Conservation (phyloP, 805 yeast genomes). For the Naumovozyma castellii region DNA sequence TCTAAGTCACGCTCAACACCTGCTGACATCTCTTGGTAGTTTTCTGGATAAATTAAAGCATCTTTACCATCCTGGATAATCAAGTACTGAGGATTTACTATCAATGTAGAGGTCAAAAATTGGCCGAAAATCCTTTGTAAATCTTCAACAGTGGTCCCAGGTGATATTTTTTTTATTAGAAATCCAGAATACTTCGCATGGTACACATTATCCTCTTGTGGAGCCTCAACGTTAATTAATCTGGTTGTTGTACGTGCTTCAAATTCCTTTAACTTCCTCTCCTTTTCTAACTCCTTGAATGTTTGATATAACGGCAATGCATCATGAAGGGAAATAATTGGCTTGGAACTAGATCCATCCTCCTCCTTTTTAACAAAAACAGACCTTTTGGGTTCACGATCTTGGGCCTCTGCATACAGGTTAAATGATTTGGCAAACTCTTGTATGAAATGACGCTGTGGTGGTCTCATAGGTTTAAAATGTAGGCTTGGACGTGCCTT, state of each 20-base stretch:
- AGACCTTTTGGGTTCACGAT: constrained; percentile 68
- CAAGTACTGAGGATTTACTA: constrained; percentile 20
- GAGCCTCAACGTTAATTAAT: constrained; percentile 19
- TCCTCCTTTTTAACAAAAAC: constrained; percentile 45
- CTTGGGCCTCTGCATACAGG: constrained; percentile 65
- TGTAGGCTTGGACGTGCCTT: constrained; percentile 37
- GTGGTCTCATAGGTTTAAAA: constrained; percentile 64
- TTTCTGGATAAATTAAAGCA: constrained; percentile 26
- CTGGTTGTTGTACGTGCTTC: constrained; percentile 19
- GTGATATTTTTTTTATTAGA: constrained; percentile 41
- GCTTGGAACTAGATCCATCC: constrained; percentile 19
- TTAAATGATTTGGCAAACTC: constrained; percentile 51
- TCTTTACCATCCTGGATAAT: constrained; percentile 5
- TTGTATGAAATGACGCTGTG: constrained; percentile 65
- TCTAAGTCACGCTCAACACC: constrained; percentile 38
- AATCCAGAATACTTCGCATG: constrained; percentile 41
- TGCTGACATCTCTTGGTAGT: constrained; percentile 28
- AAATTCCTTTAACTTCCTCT: constrained; percentile 23
- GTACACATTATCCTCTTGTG: constrained; percentile 20
- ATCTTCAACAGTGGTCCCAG: constrained; percentile 43
- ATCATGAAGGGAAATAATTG: constrained; percentile 18
- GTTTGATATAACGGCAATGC: constrained; percentile 39
- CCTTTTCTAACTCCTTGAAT: constrained; percentile 28
- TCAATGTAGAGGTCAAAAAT: constrained; percentile 21
- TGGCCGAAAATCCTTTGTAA: constrained; percentile 31